These are phyloP conservation scores for Sherardia arvensis DNA, from an alignment of 257 asterid genomes.

Conservation along the genomic window DNA sequence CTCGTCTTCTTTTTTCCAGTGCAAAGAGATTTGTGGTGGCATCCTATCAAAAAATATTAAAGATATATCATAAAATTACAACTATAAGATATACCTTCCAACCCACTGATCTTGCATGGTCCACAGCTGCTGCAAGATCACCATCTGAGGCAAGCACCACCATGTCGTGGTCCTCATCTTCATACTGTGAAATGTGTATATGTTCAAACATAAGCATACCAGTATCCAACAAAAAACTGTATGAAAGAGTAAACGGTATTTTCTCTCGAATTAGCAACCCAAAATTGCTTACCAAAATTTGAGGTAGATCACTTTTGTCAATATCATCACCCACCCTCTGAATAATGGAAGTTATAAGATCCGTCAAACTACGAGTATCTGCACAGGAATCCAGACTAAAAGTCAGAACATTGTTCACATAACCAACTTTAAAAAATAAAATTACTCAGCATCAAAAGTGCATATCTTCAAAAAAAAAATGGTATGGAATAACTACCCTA, in stretches of 20 bases:
- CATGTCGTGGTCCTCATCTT: slow-evolving; percentile 88
- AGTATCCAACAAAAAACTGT: not conserved
- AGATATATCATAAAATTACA: not conserved
- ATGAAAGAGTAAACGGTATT: not conserved
- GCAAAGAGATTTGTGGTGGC: not conserved
- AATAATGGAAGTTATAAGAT: slow-evolving; percentile 71
- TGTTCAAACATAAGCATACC: not conserved
- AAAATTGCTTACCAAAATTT: slow-evolving; percentile 52
- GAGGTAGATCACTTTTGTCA: slow-evolving; percentile 81
- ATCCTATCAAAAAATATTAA: not conserved
- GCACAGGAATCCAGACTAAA: slow-evolving; percentile 13
- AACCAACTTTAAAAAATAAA: too few relatives aligned
- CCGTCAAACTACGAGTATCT: slow-evolving; percentile 63
- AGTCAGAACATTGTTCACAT: slow-evolving; percentile 9
- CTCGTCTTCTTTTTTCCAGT: not conserved
- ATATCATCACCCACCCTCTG: slow-evolving; percentile 88
- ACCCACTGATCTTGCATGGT: slow-evolving; percentile 78
- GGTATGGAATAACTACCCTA: not conserved
- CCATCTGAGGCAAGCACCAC: slow-evolving; percentile 80
- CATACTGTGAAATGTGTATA: slow-evolving; percentile 44
- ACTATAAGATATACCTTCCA: slow-evolving; percentile 63
- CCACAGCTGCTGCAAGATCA: slow-evolving; percentile 85
- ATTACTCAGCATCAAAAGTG: not conserved
- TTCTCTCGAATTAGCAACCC: too few relatives aligned
- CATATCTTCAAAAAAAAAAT: not conserved